Conservation (phyloP, 140 eudicot species). For the Ambrosia hybrid region DNA sequence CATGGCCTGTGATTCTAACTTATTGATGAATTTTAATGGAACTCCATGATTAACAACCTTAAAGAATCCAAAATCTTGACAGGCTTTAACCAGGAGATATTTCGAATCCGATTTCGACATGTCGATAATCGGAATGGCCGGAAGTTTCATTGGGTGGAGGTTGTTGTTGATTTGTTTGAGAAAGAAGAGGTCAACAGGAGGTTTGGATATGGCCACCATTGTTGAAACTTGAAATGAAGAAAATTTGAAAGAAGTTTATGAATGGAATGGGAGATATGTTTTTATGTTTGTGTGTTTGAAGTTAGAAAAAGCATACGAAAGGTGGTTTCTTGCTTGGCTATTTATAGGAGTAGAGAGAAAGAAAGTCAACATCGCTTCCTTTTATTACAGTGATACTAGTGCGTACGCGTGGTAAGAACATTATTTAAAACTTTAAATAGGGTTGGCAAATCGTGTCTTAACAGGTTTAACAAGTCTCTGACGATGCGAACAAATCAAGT, state of each 20-base stretch:
- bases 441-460: no score
- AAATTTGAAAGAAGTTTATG: background rate
- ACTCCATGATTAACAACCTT: slow-evolving; percentile 66
- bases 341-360: slow-evolving; percentile 4
- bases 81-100: slow-evolving; percentile 55
- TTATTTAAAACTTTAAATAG: no score
- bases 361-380: background rate
- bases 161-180: slow-evolving; percentile 19
- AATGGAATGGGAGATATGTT: background rate
- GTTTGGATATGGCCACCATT: slow-evolving; percentile 65
- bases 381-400: background rate
- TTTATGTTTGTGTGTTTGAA: slow-evolving; percentile 11
- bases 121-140: slow-evolving; percentile 56
- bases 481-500: no score
- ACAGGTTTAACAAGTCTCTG: no score
- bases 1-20: slow-evolving; percentile 55
- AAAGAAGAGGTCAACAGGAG: slow-evolving; percentile 43
- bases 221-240: slow-evolving; percentile 12
- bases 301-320: slow-evolving; percentile 1
- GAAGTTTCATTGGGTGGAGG: slow-evolving; percentile 22
- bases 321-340: slow-evolving; percentile 12
- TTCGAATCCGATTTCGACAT: slow-evolving; percentile 59
- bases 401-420: no score
- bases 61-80: slow-evolving; percentile 72
- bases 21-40: slow-evolving; percentile 39